A percentile compares a stretch with the other conserved stretches of the same genome.
These are phyloP conservation scores for Myriosclerotinia scirpicola DNA, from an alignment of 2,329 filamentous ascomycete genomes.

Conservation along the genomic window DNA sequence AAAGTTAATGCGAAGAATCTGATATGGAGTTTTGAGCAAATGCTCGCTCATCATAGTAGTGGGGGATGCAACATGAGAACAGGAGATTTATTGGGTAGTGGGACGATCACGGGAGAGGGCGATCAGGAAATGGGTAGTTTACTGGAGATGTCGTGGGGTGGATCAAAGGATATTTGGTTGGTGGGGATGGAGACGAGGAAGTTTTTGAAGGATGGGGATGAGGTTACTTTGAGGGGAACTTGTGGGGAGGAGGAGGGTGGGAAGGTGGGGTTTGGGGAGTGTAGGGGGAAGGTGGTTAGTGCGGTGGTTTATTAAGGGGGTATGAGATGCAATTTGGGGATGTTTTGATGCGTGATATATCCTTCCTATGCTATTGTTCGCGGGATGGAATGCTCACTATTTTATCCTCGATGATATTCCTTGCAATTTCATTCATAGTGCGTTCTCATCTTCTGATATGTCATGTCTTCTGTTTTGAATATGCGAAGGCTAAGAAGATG, in stretches of 20 bases:
- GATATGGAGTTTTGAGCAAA: constrained; percentile 81
- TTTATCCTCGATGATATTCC: too few relatives aligned
- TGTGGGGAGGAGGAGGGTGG: constrained; percentile 61
- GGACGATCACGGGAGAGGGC: constrained; percentile 69
- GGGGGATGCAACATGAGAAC: constrained; percentile 73
- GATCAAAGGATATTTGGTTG: constrained; percentile 63
- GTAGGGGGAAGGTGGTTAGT: constrained; percentile 57
- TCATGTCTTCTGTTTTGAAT: too few relatives aligned
- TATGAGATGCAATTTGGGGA: background rate
- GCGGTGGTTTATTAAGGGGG: constrained; percentile 26
- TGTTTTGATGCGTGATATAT: background rate
- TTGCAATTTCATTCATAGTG: too few relatives aligned
- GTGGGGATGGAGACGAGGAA: constrained; percentile 64
- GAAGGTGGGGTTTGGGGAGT: constrained; percentile 75
- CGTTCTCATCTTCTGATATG: too few relatives aligned
- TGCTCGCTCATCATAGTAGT: constrained; percentile 76
- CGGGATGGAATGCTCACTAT: too few relatives aligned
- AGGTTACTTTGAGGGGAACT: constrained; percentile 63
- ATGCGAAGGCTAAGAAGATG: too few relatives aligned
- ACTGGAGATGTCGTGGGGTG: constrained; percentile 69
- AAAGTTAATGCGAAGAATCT: constrained; percentile 64
- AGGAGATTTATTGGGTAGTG: constrained; percentile 74
- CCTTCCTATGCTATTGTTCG: too few relatives aligned
- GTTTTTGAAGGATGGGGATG: constrained; percentile 75
- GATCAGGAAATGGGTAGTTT: constrained; percentile 62